A percentile compares a stretch with the other conserved stretches of the same genome.
Conservation (phyloP, 768 basidiomycete species). For the Tylopilus rubrobrunneus region DNA sequence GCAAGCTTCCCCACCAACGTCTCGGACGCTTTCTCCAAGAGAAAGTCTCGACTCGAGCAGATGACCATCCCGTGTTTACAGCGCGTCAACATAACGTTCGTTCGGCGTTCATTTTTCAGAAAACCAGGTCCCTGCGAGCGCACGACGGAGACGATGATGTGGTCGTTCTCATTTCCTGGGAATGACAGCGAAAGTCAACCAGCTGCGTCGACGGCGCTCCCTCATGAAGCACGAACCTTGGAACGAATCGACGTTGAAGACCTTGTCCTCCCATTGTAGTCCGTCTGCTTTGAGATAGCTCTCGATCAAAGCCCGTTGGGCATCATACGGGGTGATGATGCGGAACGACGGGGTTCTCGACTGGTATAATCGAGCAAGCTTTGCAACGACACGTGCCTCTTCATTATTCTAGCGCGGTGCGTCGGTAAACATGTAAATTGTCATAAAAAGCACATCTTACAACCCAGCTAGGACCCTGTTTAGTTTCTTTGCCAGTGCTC, state of each 20-base stretch:
- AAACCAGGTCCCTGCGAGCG: constrained; percentile 61
- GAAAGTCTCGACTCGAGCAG: constrained; percentile 42
- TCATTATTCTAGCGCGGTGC: constrained; percentile 47
- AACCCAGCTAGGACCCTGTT: constrained; percentile 32
- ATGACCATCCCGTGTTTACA: constrained; percentile 76
- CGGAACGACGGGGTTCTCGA: constrained; percentile 44
- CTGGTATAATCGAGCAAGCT: constrained; percentile 51
- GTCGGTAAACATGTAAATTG: constrained; percentile 3
- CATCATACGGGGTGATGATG: constrained; percentile 80
- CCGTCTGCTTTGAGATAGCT: constrained; percentile 41
- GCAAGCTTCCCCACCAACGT: constrained; percentile 28
- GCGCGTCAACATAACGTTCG: constrained; percentile 83
- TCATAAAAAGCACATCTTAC: constrained; percentile 16
- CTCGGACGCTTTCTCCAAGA: constrained; percentile 11
- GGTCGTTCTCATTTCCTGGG: constrained; percentile 77
- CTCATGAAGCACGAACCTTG: constrained; percentile 51
- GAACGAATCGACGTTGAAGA: constrained; percentile 76
- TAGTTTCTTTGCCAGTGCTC: constrained; percentile 28
- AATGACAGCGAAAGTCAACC: constrained; percentile 7
- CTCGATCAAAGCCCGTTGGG: constrained; percentile 60
- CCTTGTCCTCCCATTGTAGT: constrained; percentile 58
- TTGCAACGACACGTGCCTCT: constrained; percentile 52
- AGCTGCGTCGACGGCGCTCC: background rate
- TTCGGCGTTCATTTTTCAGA: constrained; percentile 55
- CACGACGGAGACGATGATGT: constrained; percentile 68